Base-by-base conservation (phyloP, 2,329 filamentous ascomycete species). In the Aspergillus fijiensis region DNA sequence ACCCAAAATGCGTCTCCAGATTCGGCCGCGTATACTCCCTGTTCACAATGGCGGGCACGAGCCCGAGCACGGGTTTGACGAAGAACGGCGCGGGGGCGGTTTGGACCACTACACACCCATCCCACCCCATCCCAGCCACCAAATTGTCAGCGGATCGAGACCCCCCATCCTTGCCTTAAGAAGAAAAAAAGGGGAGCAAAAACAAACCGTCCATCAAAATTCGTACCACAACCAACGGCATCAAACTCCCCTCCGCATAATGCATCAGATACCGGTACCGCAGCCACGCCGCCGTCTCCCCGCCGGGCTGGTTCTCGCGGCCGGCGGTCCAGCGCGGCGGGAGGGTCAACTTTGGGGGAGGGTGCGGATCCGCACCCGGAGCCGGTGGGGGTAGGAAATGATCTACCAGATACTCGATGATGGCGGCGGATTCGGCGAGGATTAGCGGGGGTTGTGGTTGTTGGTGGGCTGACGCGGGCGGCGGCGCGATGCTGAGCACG, bases 221-320 rank as follows among this genome's bases (percentile, higher is more conserved):
- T 6, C 39, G 14, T 16, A 14, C 9, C 16, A 45, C 39, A 6
- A 45, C 39, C 39, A 45, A 19, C 39, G 39, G 39, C 88, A 96
- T 95, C 62, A 97, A 77, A 61, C 85, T 91, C 11, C 94, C 94
- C 78, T 97, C 94, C 5, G 86, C 83, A 74, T 93, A 97, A 73
- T 96, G 89, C 81, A 96, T 85, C 65, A 86, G 86, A 72, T 91
- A 90, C 70, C 82, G 79, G 69, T 87, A 86, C 47, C 85, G 78
- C 70, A 86, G 70, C 82, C 84, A 88, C 60, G 80, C 77, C 67
- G 87, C 85, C 0, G 80, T 85, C 74, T 88, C 86, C 2, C 78
- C 83, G 6, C 84, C 83, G 14, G 85, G 71, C 35, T 82, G 72
- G 4, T 80, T 82, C 50, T 87, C 83, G 59, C 81, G 81, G 39